A percentile compares a stretch with the other conserved stretches of the same genome.
These are phyloP conservation scores for Bombardia bombarda DNA, from an alignment of 495 filamentous ascomycete species.

Conservation along the genomic window DNA sequence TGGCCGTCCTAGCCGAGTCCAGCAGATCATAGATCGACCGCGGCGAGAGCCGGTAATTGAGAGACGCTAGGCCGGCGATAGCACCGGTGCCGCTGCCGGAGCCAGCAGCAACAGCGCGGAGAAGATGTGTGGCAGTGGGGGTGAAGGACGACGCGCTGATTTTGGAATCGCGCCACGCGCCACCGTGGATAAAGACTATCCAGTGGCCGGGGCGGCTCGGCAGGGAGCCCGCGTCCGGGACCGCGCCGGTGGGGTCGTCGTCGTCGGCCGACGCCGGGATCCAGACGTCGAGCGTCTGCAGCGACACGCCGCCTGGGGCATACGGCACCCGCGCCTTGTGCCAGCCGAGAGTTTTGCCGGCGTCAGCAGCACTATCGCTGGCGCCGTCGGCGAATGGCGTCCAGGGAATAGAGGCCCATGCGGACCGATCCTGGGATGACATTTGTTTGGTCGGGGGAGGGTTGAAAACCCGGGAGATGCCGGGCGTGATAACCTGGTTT, in stretches of 20 bases:
- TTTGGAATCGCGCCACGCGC: slow-evolving; percentile 77
- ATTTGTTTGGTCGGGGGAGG: no score
- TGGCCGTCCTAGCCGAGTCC: slow-evolving; percentile 29
- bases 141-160: slow-evolving; percentile 35
- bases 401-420: slow-evolving; percentile 7
- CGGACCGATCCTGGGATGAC: not conserved
- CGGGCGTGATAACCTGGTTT: no score
- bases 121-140: slow-evolving; percentile 9
- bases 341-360: slow-evolving; percentile 9
- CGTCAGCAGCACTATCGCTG: no score
- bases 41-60: slow-evolving; percentile 75
- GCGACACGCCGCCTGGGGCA: not conserved
- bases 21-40: slow-evolving; percentile 45
- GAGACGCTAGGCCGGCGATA: slow-evolving; percentile 59
- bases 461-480: no score
- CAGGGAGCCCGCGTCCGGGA: slow-evolving; percentile 1
- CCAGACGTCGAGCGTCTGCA: slow-evolving; percentile 20
- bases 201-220: slow-evolving; percentile 3
- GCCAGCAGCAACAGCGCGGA: no score
- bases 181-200: slow-evolving; percentile 73
- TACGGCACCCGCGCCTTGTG: slow-evolving; percentile 13
- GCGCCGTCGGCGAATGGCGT: slow-evolving; percentile 1
- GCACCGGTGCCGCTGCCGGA: slow-evolving; percentile 5
- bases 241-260: not conserved
- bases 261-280: not conserved